phyloP scores from a whole-genome alignment of 495 filamentous ascomycete genomes.

The Hypoxylon fragiforme region DNA sequence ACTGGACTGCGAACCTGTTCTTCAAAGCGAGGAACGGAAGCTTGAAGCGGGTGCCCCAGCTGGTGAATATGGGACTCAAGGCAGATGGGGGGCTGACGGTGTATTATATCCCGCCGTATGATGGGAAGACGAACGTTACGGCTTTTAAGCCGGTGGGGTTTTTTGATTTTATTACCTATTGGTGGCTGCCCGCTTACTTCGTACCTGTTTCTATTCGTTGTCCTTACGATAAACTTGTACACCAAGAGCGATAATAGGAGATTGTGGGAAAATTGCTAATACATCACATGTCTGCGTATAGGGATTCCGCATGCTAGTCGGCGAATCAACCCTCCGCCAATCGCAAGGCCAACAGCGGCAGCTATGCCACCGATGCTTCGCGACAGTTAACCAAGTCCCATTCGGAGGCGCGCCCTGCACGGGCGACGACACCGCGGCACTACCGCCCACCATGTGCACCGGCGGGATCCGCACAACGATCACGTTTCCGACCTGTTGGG shows the following conservation, averaged over 20 bases:
- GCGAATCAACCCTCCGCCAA: slow-evolving; percentile 57
- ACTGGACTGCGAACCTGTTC: slow-evolving; percentile 49
- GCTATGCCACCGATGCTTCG: slow-evolving; percentile 45
- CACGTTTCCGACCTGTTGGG: slow-evolving; percentile 49
- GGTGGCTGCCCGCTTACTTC: background rate
- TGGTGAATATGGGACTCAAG: slow-evolving; percentile 40
- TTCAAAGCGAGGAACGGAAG: slow-evolving; percentile 46
- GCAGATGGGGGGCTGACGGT: slow-evolving; percentile 45
- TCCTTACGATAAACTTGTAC: background rate
- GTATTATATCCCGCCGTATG: slow-evolving; percentile 48
- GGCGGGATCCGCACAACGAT: slow-evolving; percentile 45
- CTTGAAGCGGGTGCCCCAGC: slow-evolving; percentile 46
- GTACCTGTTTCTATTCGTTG: background rate
- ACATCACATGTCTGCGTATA: background rate
- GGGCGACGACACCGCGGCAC: slow-evolving; percentile 39
- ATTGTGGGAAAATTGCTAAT: background rate
- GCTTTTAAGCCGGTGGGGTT: slow-evolving; percentile 46
- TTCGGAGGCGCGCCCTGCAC: slow-evolving; percentile 42
- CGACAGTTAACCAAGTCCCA: slow-evolving; percentile 38
- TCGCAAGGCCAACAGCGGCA: slow-evolving; percentile 40
- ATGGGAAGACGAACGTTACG: slow-evolving; percentile 44
- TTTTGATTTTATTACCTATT: background rate
- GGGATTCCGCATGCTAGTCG: slow-evolving; percentile 76
- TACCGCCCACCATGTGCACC: slow-evolving; percentile 36
- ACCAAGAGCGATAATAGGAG: background rate